phyloP scores from a whole-genome alignment of 192 early-diverging fungal genomes.

The Jimgerdemannia flammicorona region DNA sequence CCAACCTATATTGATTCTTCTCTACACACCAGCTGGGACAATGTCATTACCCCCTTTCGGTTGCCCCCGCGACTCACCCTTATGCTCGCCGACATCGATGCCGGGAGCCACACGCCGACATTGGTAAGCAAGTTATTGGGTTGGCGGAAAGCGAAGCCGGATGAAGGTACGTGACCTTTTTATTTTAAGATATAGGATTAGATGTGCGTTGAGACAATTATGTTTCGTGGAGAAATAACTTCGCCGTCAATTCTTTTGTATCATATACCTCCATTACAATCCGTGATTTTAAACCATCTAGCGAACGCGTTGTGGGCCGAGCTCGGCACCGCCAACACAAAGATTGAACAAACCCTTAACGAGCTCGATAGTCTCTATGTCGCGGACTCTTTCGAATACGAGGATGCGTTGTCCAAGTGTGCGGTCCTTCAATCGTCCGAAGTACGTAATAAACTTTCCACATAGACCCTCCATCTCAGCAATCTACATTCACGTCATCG shows the following conservation, averaged over 20 bases:
- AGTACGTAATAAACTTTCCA: slow-evolving; percentile 17
- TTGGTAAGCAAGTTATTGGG: slow-evolving; percentile 82
- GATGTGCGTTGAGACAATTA: too few species aligned
- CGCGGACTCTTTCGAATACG: slow-evolving; percentile 34
- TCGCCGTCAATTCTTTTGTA: too few species aligned
- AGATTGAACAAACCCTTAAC: slow-evolving; percentile 53
- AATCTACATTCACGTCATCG: background rate
- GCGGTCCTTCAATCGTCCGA: slow-evolving; percentile 34
- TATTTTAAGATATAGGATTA: too few species aligned
- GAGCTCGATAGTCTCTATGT: slow-evolving; percentile 25
- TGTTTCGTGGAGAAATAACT: too few species aligned
- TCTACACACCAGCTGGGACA: slow-evolving; percentile 58
- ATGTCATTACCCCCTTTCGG: slow-evolving; percentile 50
- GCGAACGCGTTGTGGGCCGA: slow-evolving; percentile 57
- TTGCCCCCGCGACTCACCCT: slow-evolving; percentile 74
- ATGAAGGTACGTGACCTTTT: slow-evolving; percentile 40
- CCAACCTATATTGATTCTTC: background rate
- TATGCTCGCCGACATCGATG: slow-evolving; percentile 89
- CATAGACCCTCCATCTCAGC: too few species aligned
- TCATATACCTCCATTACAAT: too few species aligned
- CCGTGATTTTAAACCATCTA: slow-evolving; percentile 4
- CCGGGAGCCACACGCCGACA: slow-evolving; percentile 91
- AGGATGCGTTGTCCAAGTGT: slow-evolving; percentile 42
- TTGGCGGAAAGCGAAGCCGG: slow-evolving; percentile 73
- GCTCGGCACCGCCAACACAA: slow-evolving; percentile 58